Evolutionary conservation across 2,329 filamentous ascomycete genomes (phyloP), one percentile per base, ranked within the genome.

Genomic region (Akanthomyces dipterigenus): DNA sequence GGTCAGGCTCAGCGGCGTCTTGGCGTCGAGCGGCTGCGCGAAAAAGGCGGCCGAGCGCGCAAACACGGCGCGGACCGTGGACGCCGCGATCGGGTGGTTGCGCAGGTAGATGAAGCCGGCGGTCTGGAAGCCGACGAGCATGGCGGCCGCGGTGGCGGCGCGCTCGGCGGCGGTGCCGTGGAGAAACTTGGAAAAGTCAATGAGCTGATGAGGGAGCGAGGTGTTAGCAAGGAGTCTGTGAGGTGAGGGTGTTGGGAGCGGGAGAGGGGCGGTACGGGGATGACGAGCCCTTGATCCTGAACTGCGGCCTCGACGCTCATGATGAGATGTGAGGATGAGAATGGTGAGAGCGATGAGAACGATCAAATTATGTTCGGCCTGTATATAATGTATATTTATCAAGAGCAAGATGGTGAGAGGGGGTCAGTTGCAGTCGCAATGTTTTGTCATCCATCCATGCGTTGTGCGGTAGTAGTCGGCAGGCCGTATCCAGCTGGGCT

Each of bases 91-190:
- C 45, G 88, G 84, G 66, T 93, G 87, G 73, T 93, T 90, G 67
- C 87, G 87, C 43, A 96, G 84, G 75, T 96, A 96, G 70, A 97
- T 84, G 78, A 97, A 96, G 62, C 93, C 93, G 2, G 92, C 89
- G 1, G 83, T 88, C 68, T 92, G 89, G 77, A 97, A 96, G 46
- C 90, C 92, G 58, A 85, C 71, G 14, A 93, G 85, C 66, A 96
- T 87, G 45, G 88, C 84, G 58, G 85, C 75, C 24, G 91, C 92
- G 1, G 89, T 86, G 48, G 81, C 75, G 55, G 81, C 77, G 67
- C 88, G 88, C 66, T 88, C 78, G 11, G 79, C 68, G 0, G 82
- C 76, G 22, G 81, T 80, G 38, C 88, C 88, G 62, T 80, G 74
- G 26, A 90, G 83, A 73, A 93, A 95, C 48, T 80, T 80, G 14